Base-by-base conservation (phyloP, 306 rosid genomes). In the Sicyos baderoa region DNA sequence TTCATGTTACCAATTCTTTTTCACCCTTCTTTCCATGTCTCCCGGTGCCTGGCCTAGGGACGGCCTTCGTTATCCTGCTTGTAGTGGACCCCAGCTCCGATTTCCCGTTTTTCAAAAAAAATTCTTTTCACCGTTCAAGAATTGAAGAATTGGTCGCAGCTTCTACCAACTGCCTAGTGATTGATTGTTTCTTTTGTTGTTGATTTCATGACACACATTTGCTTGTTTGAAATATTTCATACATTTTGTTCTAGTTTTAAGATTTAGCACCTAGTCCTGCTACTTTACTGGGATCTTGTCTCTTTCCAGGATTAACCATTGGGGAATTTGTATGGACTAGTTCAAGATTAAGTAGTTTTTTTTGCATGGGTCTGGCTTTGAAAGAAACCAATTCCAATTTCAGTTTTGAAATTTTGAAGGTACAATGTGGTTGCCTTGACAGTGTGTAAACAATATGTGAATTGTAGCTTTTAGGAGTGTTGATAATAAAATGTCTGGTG, bases 381-480 rank as follows among this genome's bases (percentile, higher is more conserved):
- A 37, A 37, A 37, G 44, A 37, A 37, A 5, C 4, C 44, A 37
- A 37, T 37, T 37, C 44, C 44, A 49, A 40, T 40, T 18, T 63
- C 70, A 42, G 45, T 18, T 63, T 42, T 16, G 17, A 62, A 62
- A 18, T 37, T 11, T 40, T 18, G 50, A 37, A 18, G n/a, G 8
- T 50, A 62, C 51, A 40, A 42, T 40, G 16, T 63, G 16, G 11
- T 63, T 63, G 8, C 52, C 12, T 63, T 11, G 29, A 63, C 10
- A 62, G n/a, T 18, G 15, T 35, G 40, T 40, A 1, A 62, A 62
- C 9, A 18, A 11, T 9, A 18, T 17, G 68, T 8, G 15, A 63
- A 40, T 40, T 9, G 29, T 63, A 63, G 69, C 52, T 42, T 62
- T 37, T 62, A 62, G 68, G 51, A 62, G n/a, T 62, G 51, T 18